Base-by-base conservation (phyloP, 1,284 basidiomycete species). In the Chiua sp. region DNA sequence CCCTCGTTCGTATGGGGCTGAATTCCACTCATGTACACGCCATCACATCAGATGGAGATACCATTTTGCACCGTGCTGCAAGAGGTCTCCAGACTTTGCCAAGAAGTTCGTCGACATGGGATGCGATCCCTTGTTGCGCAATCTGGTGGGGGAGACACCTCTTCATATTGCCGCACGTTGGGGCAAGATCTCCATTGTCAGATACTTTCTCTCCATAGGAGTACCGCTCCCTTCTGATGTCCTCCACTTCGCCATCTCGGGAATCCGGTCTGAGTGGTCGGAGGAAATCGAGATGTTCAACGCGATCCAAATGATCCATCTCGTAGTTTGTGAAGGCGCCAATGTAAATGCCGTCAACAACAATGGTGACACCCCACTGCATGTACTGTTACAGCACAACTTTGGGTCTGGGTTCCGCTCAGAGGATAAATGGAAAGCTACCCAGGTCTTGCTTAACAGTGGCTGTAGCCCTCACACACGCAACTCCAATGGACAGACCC, bases 61-160 rank as follows among this genome's bases (percentile, higher is more conserved):
- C 18, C 7, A 20, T 11, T 18, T 42, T 42, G 7, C 39, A 42
- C 20, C 39, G 39, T 42, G 39, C 39, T 42, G 39, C 39, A n/a
- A n/a, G 6, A n/a, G 8, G 2, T 39, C 16, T 18, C 15, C 20
- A n/a, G 8, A n/a, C 3, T 13, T 18, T 18, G 37, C 16, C 37
- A 13, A 13, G 23, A 15, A 47, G 15, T 23, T 66, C 6, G 4
- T 66, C 13, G 22, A 7, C 6, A 7, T 28, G 4, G 61, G 60
- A 10, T 63, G 49, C 32, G 39, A 63, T 42, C 63, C 49, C n/a
- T 52, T 35, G 6, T 7, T 46, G 22, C 35, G 18, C n/a, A 23
- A 63, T 35, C 49, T 8, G 3, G 12, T n/a, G n/a, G 49, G 52
- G 11, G 47, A 63, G 44, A 55, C 49, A 2, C 42, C 39, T 3